Evolutionary conservation across 768 basidiomycete species (phyloP), one percentile per base, ranked within the genome.

Genomic region (Xerocomellus intermedius): DNA sequence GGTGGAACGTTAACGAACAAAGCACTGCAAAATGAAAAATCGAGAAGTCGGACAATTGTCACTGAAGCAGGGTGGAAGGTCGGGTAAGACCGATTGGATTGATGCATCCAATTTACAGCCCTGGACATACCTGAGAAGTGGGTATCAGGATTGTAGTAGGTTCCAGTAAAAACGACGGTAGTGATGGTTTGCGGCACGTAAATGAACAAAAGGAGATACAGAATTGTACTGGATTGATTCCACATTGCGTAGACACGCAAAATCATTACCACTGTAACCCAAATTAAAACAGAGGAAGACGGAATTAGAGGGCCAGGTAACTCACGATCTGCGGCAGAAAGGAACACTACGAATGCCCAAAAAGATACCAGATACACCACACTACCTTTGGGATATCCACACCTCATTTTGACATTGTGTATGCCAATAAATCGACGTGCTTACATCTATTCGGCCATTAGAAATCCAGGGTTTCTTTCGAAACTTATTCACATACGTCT

Each of bases 161-260:
- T 26, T 24, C 12, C 44, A n/a, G 14, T 21, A 19, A n/a, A 24
- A 33, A 45, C 14, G 13, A 46, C 8, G 7, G 28, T 38, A 17
- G 6, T 26, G 26, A 33, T 19, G 8, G 24, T n/a, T 46, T 39
- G 37, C 26, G 17, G 16, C 10, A 7, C 16, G 8, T 46, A 46
- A n/a, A 53, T 8, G 30, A 30, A 39, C 9, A 53, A n/a, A 28
- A 53, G 44, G 12, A 36, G 22, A 1, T 2, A 30, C 0, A 53
- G 12, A n/a, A 53, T 39, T 5, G 1, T 24, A 1, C 1, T 38
- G 36, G 28, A 53, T 24, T 6, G 26, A 32, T 33, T 24, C 36
- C 36, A 53, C 44, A 53, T 53, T 24, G 44, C 52, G 16, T 39
- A 53, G 7, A 53, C 52, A 46, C 52, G 52, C 6, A 53, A 21